A percentile compares a stretch with the other conserved stretches of the same genome.
These are phyloP conservation scores for Exidia glandulosa DNA, from an alignment of 768 basidiomycete genomes.

Conservation along the genomic window DNA sequence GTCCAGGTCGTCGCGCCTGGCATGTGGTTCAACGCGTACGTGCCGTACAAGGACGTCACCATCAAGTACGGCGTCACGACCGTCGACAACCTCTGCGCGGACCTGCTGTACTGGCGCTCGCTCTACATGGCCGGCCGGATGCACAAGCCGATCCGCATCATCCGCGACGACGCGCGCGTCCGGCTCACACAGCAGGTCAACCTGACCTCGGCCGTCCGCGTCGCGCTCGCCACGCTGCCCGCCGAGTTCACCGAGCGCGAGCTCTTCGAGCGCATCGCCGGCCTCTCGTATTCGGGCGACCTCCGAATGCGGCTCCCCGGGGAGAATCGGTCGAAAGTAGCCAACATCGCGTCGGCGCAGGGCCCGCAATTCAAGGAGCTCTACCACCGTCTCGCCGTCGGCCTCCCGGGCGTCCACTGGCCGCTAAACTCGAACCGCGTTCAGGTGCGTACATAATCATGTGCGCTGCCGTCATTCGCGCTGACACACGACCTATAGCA, in stretches of 20 bases:
- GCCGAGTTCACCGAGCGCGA: slow-evolving; percentile 68
- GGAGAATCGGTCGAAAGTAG: slow-evolving; percentile 91
- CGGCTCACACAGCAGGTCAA: slow-evolving; percentile 90
- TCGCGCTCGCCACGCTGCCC: slow-evolving; percentile 82
- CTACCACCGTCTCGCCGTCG: slow-evolving; percentile 69
- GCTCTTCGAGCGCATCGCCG: slow-evolving; percentile 77
- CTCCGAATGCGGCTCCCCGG: slow-evolving; percentile 90
- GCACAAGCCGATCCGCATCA: slow-evolving; percentile 93
- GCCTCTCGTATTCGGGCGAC: slow-evolving; percentile 81
- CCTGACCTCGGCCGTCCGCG: slow-evolving; percentile 77
- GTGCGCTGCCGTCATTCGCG: neutral
- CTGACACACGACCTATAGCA: slow-evolving; percentile 34
- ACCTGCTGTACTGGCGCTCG: slow-evolving; percentile 85
- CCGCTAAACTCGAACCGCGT: slow-evolving; percentile 35
- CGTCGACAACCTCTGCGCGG: slow-evolving; percentile 77
- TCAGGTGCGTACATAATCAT: slow-evolving; percentile 17
- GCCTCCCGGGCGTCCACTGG: slow-evolving; percentile 77
- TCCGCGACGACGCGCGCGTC: slow-evolving; percentile 86
- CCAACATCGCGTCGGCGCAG: slow-evolving; percentile 82
- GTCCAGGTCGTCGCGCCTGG: slow-evolving; percentile 72
- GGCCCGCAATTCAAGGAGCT: slow-evolving; percentile 75
- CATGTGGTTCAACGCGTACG: slow-evolving; percentile 93
- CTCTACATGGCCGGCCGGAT: slow-evolving; percentile 92
- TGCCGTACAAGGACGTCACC: slow-evolving; percentile 58
- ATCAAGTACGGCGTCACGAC: slow-evolving; percentile 98